A percentile compares a stretch with the other conserved stretches of the same genome.
Conservation (phyloP, 306 rosid genomes). For the Ammopiptanthus mongolicus region DNA sequence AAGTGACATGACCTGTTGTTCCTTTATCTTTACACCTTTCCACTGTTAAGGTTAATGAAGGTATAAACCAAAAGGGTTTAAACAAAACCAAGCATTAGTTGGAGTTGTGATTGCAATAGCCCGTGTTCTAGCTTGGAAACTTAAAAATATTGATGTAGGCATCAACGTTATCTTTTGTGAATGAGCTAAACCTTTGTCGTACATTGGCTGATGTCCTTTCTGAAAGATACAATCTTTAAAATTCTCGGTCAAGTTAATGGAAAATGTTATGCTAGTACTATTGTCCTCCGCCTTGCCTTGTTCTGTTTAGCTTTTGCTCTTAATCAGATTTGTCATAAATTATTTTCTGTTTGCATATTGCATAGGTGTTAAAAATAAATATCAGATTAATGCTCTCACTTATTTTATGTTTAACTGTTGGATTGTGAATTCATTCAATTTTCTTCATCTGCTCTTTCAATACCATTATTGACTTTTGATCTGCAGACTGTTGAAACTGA, state of each 20-base stretch:
- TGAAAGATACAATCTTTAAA: neutral
- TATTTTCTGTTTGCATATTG: neutral
- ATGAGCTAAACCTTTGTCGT: neutral
- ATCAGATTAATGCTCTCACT: neutral
- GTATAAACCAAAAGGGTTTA: too few species aligned
- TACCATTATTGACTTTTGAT: slow-evolving; percentile 7
- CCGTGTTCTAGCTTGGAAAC: too few species aligned
- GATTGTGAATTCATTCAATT: neutral
- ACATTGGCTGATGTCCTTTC: neutral
- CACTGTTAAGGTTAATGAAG: too few species aligned
- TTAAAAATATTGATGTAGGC: too few species aligned
- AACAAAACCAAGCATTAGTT: too few species aligned
- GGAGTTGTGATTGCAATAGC: too few species aligned
- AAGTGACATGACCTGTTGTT: neutral
- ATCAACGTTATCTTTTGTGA: neutral
- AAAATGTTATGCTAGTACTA: neutral
- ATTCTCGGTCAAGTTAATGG: neutral
- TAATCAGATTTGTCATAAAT: neutral
- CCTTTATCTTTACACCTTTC: neutral
- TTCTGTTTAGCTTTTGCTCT: neutral
- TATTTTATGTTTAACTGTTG: neutral
- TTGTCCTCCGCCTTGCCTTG: neutral
- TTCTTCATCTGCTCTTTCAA: neutral
- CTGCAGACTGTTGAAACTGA: slow-evolving; percentile 83
- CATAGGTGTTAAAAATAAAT: neutral